Evolutionary conservation across 768 basidiomycete species (phyloP).

Genomic region (Tricholoma flavovirens): DNA sequence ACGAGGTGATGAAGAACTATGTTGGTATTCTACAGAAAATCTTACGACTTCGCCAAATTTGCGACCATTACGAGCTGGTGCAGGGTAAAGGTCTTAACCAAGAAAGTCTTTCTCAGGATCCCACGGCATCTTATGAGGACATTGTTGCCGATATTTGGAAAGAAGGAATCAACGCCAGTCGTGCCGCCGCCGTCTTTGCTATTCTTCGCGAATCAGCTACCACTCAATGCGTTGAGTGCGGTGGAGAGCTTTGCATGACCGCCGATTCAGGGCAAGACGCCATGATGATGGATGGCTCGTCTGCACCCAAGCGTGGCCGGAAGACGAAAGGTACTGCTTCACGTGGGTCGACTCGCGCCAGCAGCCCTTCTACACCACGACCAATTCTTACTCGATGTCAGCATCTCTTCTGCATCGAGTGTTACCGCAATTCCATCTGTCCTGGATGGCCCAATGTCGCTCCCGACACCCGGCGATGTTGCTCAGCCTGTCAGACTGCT

Average conservation of each 20-base stretch:
- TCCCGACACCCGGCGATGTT: constrained; percentile 52
- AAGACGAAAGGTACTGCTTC: constrained; percentile 51
- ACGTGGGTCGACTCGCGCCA: constrained; percentile 68
- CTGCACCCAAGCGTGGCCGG: constrained; percentile 40
- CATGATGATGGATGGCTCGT: constrained; percentile 44
- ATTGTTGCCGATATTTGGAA: constrained; percentile 66
- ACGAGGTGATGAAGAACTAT: constrained; percentile 97
- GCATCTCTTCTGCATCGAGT: constrained; percentile 85
- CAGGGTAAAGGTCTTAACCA: constrained; percentile 53
- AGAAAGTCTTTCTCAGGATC: constrained; percentile 41
- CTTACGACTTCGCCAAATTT: constrained; percentile 93
- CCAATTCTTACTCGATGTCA: constrained; percentile 88
- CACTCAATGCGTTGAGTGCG: constrained; percentile 87
- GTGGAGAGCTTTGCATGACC: constrained; percentile 58
- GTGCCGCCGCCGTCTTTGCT: constrained; percentile 81
- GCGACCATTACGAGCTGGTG: constrained; percentile 91
- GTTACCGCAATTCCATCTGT: constrained; percentile 77
- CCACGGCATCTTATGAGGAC: constrained; percentile 66
- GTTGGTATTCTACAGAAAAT: constrained; percentile 97
- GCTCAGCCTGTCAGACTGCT: constrained; percentile 71
- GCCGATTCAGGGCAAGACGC: constrained; percentile 44
- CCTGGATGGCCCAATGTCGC: constrained; percentile 75
- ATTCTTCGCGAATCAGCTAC: constrained; percentile 82
- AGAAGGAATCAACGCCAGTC: constrained; percentile 70
- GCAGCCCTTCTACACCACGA: constrained; percentile 57